Evolutionary conservation across 768 basidiomycete genomes (phyloP).

Genomic region (Lactarius akahatsu): DNA sequence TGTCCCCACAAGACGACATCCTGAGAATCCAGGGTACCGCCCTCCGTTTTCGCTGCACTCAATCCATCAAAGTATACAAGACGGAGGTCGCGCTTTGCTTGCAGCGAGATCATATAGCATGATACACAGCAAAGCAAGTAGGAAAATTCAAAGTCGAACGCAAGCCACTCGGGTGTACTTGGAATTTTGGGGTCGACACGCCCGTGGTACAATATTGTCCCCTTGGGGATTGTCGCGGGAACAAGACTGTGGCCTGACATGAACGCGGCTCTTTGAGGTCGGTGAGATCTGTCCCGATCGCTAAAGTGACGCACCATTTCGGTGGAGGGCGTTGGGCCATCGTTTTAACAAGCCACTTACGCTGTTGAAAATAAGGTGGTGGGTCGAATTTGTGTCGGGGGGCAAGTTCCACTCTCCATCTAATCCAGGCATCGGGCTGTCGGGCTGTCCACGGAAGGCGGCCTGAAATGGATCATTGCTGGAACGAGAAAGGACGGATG

Average conservation of each 20-base stretch:
- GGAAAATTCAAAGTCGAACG: constrained; percentile 27
- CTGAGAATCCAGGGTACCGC: constrained; percentile 39
- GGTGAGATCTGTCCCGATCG: no score
- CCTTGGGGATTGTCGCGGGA: constrained; percentile 21
- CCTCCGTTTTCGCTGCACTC: constrained; percentile 29
- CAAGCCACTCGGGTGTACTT: constrained; percentile 23
- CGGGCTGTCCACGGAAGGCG: not conserved
- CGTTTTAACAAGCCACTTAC: constrained; percentile 39
- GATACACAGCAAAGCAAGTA: not conserved
- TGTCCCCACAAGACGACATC: constrained; percentile 39
- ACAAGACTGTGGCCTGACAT: constrained; percentile 23
- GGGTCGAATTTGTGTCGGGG: constrained; percentile 35
- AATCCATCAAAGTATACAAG: constrained; percentile 28
- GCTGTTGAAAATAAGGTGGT: constrained; percentile 40
- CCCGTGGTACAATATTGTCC: constrained; percentile 29
- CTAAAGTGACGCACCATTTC: constrained; percentile 22
- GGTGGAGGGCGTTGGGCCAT: constrained; percentile 39
- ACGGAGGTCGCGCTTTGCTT: constrained; percentile 23
- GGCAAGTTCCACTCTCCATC: constrained; percentile 19
- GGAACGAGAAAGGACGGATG: constrained; percentile 22
- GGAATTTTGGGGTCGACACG: constrained; percentile 13
- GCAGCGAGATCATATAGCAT: constrained; percentile 16
- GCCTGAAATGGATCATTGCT: constrained; percentile 32
- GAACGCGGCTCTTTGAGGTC: not conserved
- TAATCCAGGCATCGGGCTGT: no score